A percentile compares a stretch with the other conserved stretches of the same genome.
phyloP scores from a whole-genome alignment of 2,329 filamentous ascomycete genomes.

The Leptodontidium sp. region DNA sequence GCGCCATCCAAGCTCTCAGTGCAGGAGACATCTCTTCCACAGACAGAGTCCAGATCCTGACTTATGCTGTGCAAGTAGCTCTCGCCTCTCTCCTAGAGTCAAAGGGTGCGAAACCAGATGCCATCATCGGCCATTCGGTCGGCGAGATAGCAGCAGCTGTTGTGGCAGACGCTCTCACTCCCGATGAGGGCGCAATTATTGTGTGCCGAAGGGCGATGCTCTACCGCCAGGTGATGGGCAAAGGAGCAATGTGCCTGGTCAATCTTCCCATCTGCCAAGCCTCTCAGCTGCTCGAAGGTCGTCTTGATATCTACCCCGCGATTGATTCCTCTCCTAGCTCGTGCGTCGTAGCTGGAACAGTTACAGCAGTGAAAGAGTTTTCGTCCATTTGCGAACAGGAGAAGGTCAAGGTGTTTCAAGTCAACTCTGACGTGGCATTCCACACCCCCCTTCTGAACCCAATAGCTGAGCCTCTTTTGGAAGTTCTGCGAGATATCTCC shows the following conservation, averaged over 20 bases:
- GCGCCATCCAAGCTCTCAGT: constrained; percentile 38
- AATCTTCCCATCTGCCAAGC: constrained; percentile 1
- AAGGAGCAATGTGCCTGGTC: constrained; percentile 12
- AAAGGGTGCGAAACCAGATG: constrained; percentile 49
- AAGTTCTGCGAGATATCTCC: constrained; percentile 36
- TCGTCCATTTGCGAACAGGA: background rate
- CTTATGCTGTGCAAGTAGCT: constrained; percentile 55
- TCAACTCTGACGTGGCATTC: constrained; percentile 53
- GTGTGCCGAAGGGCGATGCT: constrained; percentile 47
- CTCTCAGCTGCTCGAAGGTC: background rate
- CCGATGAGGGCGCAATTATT: constrained; percentile 49
- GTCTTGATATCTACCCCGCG: constrained; percentile 45
- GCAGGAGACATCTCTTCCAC: constrained; percentile 34
- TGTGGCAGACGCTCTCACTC: constrained; percentile 46
- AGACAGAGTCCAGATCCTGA: constrained; percentile 32
- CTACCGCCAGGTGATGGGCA: constrained; percentile 19
- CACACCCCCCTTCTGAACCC: constrained; percentile 50
- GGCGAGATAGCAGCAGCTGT: constrained; percentile 58
- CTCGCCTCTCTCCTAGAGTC: constrained; percentile 53
- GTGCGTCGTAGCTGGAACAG: constrained; percentile 44
- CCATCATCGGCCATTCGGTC: constrained; percentile 54
- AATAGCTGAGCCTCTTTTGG: constrained; percentile 45
- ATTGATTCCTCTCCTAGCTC: constrained; percentile 50
- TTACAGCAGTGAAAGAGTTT: background rate
- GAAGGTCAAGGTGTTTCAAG: constrained; percentile 46